Base-by-base conservation (phyloP, 2,329 filamentous ascomycete species). In the Septoria petroselini region DNA sequence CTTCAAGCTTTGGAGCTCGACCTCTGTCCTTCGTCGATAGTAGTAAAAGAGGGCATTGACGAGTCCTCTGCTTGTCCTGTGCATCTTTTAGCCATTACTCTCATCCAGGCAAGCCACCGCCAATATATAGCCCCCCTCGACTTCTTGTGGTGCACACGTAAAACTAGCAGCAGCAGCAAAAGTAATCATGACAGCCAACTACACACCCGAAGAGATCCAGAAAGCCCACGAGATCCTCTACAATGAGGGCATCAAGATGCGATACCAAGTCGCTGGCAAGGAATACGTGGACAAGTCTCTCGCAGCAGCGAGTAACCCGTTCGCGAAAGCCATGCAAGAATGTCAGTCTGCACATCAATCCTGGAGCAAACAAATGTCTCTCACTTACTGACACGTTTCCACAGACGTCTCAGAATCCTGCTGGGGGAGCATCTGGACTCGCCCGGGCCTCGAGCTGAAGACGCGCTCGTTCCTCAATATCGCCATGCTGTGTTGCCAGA, bases 401-500 rank as follows among this genome's bases (percentile, higher is more conserved):
- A 11, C 38, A 7, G 1, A 12, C 30, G 76, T 83, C 1, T 84
- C 81, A 0, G 81, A 84, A 67, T 79, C 74, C 63, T 80, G 78
- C 68, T 85, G 82, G 82, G 82, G 81, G 11, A 75, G 75, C 51
- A 76, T 78, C 19, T 86, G 82, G 82, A 78, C 78, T 3, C 76
- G 82, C 6, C 81, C 80, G 0, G 82, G 82, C 0, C 74, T 85
- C 7, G 75, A 78, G 29, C 74, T 76, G 52, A 82, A 84, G 64
- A 77, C 81, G 57, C 75, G 82, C 39, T 79, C 75, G 45, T 71
- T 85, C 47, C 68, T 85, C 45, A 84, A 84, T 63, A 79, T 85
- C 40, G 81, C 76, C 40, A 84, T 85, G 77, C 70, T 85, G 38
- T 79, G 78, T 64, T 80, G 80, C 2, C 71, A 83, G 54, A 84